phyloP scores from a whole-genome alignment of 768 basidiomycete species.

The Amylocystis lapponica region DNA sequence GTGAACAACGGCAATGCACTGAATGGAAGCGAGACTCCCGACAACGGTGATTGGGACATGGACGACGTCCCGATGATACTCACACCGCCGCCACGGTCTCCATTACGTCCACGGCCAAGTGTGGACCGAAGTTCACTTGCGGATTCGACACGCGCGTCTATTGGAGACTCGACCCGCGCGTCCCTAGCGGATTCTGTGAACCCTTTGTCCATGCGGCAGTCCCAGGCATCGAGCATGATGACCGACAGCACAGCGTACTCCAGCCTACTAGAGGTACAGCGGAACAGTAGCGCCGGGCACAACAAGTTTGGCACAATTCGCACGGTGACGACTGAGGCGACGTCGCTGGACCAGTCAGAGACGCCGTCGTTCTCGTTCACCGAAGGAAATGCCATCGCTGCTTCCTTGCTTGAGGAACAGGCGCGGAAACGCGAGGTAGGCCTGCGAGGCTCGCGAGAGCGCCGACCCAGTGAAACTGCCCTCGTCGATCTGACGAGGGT shows the following conservation, averaged over 20 bases:
- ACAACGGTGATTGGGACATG: conserved; percentile 23
- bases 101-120: conserved; percentile 38
- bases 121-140: conserved; percentile 20
- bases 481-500: conserved; percentile 60
- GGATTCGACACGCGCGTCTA: conserved; percentile 23
- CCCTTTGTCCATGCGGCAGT: conserved; percentile 44
- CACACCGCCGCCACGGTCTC: conserved; percentile 44
- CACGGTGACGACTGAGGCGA: conserved; percentile 78
- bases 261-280: conserved; percentile 45
- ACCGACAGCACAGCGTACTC: conserved; percentile 55
- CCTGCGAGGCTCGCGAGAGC: conserved; percentile 37
- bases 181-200: conserved; percentile 27
- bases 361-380: conserved; percentile 56
- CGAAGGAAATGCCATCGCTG: conserved; percentile 57
- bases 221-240: conserved; percentile 54
- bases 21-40: conserved; percentile 9
- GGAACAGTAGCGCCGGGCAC: conserved; percentile 34
- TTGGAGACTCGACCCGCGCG: conserved; percentile 35
- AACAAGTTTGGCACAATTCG: conserved; percentile 75
- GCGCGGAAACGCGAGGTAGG: conserved; percentile 31
- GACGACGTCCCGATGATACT: conserved; percentile 36
- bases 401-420: conserved; percentile 39
- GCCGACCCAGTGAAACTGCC: conserved; percentile 58
- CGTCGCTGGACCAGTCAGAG: conserved; percentile 51
- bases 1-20: conserved; percentile 20